Evolutionary conservation across 805 yeast genomes (phyloP).

Genomic region (Jamesozyma lodderae): DNA sequence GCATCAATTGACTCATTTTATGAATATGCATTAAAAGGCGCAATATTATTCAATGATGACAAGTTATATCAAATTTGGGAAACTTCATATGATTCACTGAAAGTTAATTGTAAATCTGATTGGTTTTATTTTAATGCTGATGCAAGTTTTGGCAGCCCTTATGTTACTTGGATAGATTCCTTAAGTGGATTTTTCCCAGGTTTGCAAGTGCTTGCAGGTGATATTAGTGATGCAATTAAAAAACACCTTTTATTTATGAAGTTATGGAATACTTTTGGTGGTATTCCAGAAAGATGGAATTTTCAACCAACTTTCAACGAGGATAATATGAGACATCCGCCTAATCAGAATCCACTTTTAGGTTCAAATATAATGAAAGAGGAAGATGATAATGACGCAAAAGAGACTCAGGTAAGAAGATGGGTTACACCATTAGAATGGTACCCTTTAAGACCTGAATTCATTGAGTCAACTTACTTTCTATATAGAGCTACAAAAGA

Average conservation of each 20-base stretch:
- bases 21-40: conserved; percentile 75
- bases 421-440: conserved; percentile 48
- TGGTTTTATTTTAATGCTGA: conserved; percentile 54
- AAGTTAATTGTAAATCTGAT: conserved; percentile 41
- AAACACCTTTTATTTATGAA: conserved; percentile 58
- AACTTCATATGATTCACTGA: conserved; percentile 48
- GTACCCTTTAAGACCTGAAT: conserved; percentile 92
- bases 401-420: not conserved
- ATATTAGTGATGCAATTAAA: conserved; percentile 51
- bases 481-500: conserved; percentile 77
- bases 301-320: too few species aligned
- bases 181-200: conserved; percentile 88
- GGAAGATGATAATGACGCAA: not conserved
- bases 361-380: not conserved
- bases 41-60: conserved; percentile 61
- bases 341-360: not conserved
- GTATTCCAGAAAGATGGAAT: conserved; percentile 86
- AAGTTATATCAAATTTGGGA: conserved; percentile 48
- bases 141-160: conserved; percentile 39
- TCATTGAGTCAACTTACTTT: conserved; percentile 79
- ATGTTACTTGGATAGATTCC: conserved; percentile 72
- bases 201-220: conserved; percentile 69
- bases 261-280: conserved; percentile 71
- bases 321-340: too few species aligned
- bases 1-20: conserved; percentile 88